Percentiles rank a stretch among this genome's conserved stretches.
These are phyloP conservation scores for Stramenopiles sp. DNA, from an alignment of 352 stramenopile genomes.

Conservation along the genomic window DNA sequence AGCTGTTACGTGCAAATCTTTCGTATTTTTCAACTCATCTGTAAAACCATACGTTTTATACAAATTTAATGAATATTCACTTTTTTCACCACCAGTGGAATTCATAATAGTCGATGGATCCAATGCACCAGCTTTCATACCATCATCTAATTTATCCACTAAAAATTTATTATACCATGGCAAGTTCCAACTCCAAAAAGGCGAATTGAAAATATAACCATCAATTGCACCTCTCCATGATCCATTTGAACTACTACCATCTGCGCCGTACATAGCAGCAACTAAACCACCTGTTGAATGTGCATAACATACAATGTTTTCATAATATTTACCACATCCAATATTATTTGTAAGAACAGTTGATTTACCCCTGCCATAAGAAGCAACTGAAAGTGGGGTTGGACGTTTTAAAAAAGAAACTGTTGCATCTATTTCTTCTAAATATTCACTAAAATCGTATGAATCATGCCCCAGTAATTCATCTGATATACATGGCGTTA, in stretches of 20 bases:
- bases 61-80: neutral
- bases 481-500: neutral
- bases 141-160: neutral
- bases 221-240: neutral
- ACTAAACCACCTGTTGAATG: neutral
- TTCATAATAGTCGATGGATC: neutral
- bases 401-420: neutral
- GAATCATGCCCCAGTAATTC: neutral
- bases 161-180: neutral
- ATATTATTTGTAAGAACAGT: too few species aligned
- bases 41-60: conserved; percentile 2
- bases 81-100: neutral
- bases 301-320: neutral
- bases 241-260: neutral
- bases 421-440: neutral
- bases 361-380: too few species aligned
- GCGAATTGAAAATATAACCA: conserved; percentile 1
- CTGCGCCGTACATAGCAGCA: neutral
- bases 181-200: neutral
- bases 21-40: neutral
- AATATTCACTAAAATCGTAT: neutral
- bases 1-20: neutral
- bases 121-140: neutral
- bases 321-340: neutral
- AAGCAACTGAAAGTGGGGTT: neutral